These are phyloP conservation scores for Trichoderma koningiopsis DNA, from an alignment of 2,329 filamentous ascomycete species.

Conservation along the genomic window DNA sequence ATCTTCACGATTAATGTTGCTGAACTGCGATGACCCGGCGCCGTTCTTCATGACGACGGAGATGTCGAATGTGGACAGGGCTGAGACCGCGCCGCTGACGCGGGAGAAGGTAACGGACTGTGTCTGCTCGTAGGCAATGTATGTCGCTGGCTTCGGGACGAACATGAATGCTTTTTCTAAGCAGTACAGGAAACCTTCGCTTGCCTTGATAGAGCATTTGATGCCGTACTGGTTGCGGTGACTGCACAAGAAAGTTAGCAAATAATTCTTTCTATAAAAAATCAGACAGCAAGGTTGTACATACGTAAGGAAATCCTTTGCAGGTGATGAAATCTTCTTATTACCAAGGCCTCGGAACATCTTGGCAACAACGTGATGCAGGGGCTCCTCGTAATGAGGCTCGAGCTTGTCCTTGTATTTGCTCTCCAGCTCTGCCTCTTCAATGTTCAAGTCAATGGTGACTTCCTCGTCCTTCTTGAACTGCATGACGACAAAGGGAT, in stretches of 20 bases:
- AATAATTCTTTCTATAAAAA: neutral
- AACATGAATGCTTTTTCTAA: conserved; percentile 99
- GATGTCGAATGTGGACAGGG: conserved; percentile 95
- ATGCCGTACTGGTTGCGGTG: conserved; percentile 94
- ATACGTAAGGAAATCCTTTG: conserved; percentile 86
- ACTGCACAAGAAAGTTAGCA: conserved; percentile 41
- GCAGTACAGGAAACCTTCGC: conserved; percentile 95
- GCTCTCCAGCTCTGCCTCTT: conserved; percentile 79
- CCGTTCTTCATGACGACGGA: conserved; percentile 87
- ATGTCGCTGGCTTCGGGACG: conserved; percentile 96
- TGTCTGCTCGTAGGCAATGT: conserved; percentile 93
- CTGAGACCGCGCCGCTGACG: conserved; percentile 89
- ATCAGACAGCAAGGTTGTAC: conserved; percentile 30
- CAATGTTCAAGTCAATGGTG: conserved; percentile 93
- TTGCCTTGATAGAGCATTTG: conserved; percentile 99
- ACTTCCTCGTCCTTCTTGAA: conserved; percentile 98
- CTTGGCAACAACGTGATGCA: conserved; percentile 90
- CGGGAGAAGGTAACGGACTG: conserved; percentile 92
- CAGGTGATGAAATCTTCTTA: conserved; percentile 92
- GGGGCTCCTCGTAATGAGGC: conserved; percentile 87
- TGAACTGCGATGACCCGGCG: conserved; percentile 90
- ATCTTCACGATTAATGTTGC: conserved; percentile 98
- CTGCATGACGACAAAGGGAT: conserved; percentile 98
- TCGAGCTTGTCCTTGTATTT: conserved; percentile 89
- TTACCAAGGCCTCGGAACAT: conserved; percentile 93